Base-by-base conservation (phyloP, 331 rosid genomes). In the Cydonia oblonga region DNA sequence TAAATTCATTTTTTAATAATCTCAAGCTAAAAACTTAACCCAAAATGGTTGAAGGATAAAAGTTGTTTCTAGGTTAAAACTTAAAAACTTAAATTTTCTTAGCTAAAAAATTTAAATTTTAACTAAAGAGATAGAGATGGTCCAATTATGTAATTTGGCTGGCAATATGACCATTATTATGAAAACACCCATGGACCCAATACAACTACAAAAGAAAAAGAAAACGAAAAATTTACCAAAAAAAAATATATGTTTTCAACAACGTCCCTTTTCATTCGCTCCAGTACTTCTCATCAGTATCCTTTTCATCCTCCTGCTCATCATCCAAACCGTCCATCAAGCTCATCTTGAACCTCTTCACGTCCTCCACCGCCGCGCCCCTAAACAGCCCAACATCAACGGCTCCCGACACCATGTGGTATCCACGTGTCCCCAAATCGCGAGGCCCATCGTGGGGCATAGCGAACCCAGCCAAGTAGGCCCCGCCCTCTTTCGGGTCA, bases 361-460 rank as follows among this genome's bases (percentile, higher is more conserved):
- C 98, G 74, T 93, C 98, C 53, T 93, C 97, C 70, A 87, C 87
- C 0, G 75, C 90, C 0, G 88, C 87, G 15, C 42, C 85, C 26
- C 92, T 82, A 67, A 93, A 93, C 79, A 93, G 63, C 15, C 85
- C 95, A 14, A 93, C 73, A 71, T 93, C 98, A 3, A 87, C 84
- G 40, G 88, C 82, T 1, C 98, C 97, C 3, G 96, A 71, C 25
- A 93, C 86, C 92, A 93, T 86, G 52, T 72, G 83, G 78, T 90
- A 90, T 3, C 98, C 97, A 30, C 96, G 97, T 22, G 81, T 76
- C 78, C 23, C 59, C 68, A 93, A 4, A 33, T 83, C 88, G 62
- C 7, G 66, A 0, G 98, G 87, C 13, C 77, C 84, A 28, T 90
- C 97, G 70, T 79, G 81, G 7, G 95, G 91, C 87, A 88, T 19